Evolutionary conservation across 805 yeast genomes (phyloP).

Genomic region (Cyberlindnera amylophila): DNA sequence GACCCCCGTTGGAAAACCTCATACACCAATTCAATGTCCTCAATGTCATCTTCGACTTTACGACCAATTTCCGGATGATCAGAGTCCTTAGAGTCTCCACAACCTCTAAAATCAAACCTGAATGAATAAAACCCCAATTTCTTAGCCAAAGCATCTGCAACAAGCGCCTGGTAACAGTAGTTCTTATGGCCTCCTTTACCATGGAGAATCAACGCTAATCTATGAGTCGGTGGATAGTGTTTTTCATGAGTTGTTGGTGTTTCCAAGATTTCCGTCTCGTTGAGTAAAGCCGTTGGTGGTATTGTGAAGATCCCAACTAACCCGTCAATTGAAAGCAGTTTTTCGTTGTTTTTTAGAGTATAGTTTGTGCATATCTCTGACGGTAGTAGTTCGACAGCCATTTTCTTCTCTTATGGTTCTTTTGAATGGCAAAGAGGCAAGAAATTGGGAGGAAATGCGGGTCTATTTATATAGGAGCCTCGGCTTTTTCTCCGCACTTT

Average conservation of each 20-base stretch:
- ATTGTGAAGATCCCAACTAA: constrained; percentile 35
- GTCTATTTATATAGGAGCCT: no score
- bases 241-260: constrained; percentile 11
- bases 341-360: constrained; percentile 23
- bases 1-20: constrained; percentile 28
- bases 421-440: no score
- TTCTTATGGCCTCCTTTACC: constrained; percentile 85
- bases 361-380: constrained; percentile 22
- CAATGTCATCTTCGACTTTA: constrained; percentile 56
- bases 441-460: no score
- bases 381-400: constrained; percentile 15
- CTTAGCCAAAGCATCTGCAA: constrained; percentile 58
- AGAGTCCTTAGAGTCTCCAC: constrained; percentile 68
- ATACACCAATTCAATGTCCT: constrained; percentile 55
- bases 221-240: constrained; percentile 37
- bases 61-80: constrained; percentile 42
- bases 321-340: constrained; percentile 28
- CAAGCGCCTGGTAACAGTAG: constrained; percentile 63
- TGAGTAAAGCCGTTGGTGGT: constrained; percentile 29
- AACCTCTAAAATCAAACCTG: constrained; percentile 81
- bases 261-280: constrained; percentile 17
- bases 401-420: no score
- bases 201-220: constrained; percentile 64
- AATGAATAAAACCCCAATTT: constrained; percentile 60
- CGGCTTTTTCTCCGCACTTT: no score